Conservation (phyloP, 192 early-diverging fungal species). For the Umbelopsis sp. region DNA sequence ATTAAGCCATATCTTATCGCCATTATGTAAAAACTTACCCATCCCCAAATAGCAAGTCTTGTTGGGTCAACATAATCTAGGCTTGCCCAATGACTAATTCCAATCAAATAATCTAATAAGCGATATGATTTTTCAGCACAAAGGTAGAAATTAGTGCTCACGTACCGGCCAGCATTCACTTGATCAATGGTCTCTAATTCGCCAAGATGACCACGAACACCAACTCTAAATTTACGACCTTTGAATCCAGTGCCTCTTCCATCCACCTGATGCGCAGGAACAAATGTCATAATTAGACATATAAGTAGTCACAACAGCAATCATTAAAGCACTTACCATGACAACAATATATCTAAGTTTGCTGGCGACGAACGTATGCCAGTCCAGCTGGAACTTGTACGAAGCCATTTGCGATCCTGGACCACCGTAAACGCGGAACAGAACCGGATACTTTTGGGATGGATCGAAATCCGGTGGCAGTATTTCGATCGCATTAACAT, state of each 20-base stretch:
- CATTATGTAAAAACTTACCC: slow-evolving; percentile 49
- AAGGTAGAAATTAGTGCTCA: slow-evolving; percentile 7
- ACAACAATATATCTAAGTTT: slow-evolving; percentile 70
- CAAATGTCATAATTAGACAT: slow-evolving; percentile 20
- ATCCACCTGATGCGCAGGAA: slow-evolving; percentile 55
- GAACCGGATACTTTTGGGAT: slow-evolving; percentile 77
- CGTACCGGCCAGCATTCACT: slow-evolving; percentile 77
- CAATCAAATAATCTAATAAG: not conserved
- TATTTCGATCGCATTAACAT: slow-evolving; percentile 81
- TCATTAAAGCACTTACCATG: slow-evolving; percentile 39
- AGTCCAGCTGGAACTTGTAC: slow-evolving; percentile 68
- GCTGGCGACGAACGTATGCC: slow-evolving; percentile 68
- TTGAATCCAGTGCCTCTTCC: slow-evolving; percentile 88
- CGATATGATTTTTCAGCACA: not conserved
- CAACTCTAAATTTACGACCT: slow-evolving; percentile 79
- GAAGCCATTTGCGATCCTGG: slow-evolving; percentile 85
- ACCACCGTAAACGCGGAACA: slow-evolving; percentile 90
- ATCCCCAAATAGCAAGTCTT: slow-evolving; percentile 94
- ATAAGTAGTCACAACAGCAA: slow-evolving; percentile 35
- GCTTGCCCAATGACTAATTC: slow-evolving; percentile 50
- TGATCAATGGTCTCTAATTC: slow-evolving; percentile 84
- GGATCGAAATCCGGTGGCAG: slow-evolving; percentile 81
- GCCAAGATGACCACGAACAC: slow-evolving; percentile 81
- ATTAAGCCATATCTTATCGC: no score
- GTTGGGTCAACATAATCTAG: slow-evolving; percentile 79